Evolutionary conservation across 192 early-diverging fungal species (phyloP), one percentile per base, ranked within the genome.

Genomic region (Mortierella claussenii): DNA sequence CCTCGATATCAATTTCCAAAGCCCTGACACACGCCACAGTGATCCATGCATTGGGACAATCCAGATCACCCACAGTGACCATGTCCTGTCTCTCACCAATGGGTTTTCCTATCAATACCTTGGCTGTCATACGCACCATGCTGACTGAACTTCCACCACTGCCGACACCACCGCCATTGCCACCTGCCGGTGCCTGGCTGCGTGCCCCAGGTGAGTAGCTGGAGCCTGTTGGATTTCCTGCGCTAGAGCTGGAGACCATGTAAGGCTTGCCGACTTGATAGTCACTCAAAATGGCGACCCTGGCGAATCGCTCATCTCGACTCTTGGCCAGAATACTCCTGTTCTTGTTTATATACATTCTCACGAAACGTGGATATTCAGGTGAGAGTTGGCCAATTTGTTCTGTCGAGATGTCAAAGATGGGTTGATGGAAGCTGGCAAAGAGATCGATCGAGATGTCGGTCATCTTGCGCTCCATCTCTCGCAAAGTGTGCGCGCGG

Each of bases 31-130:
- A 74, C 2, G 62, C 69, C 15, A 67, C 60, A 26, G 60, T 66
- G 26, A 74, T 79, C 81, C 81, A 82, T 24, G 76, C 75, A 26
- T 75, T 78, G 5, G 65, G 60, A 15, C 76, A 75, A 26, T 82
- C 81, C 30, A 78, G 56, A 69, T 79, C 76, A 9, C 66, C 75
- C 3, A 82, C 67, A 0, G 75, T 82, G 40, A 74, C 57, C 55
- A 82, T 68, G n/a, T 75, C 69, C 26, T 74, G 61, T 48, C 68
- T 20, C 17, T 78, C 68, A 6, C 81, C 81, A 68, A 82, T 75
- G 2, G 81, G 81, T 30, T 82, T 82, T 0, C 69, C 69, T 21
- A 82, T 79, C n/a, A 82, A 23, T 11, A 56, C 69, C 23, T 60
- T 64, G 30, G 60, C 69, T 15, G 45, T 52, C 30, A 82, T 37